Percentiles rank a stretch among this genome's conserved stretches.
Conservation (phyloP, 192 early-diverging fungal species). For the Anaeromyces robustus region DNA sequence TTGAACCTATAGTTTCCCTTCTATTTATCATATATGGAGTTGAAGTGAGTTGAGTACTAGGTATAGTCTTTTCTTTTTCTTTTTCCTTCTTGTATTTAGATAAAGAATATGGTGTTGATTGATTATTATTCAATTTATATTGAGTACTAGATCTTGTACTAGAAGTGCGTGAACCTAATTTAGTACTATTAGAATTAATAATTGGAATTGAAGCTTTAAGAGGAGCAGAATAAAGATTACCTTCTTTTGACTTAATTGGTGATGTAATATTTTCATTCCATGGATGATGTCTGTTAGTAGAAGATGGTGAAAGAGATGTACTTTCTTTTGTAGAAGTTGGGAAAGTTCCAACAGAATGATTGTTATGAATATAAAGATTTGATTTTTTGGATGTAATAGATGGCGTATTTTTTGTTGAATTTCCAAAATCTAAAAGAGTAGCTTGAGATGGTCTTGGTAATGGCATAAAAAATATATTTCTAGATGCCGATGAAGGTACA, state of each 20-base stretch:
- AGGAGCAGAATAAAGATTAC: neutral
- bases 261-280: neutral
- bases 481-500: neutral
- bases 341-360: neutral
- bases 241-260: neutral
- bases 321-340: neutral
- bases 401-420: neutral
- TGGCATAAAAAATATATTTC: neutral
- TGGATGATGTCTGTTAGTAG: neutral
- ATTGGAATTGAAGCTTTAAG: neutral
- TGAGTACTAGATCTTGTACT: neutral
- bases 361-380: neutral
- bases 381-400: neutral
- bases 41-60: neutral
- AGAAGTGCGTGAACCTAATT: neutral
- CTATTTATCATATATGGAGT: neutral
- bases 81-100: neutral
- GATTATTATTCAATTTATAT: neutral
- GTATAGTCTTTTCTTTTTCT: neutral
- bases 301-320: too few species aligned
- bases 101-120: neutral
- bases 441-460: neutral
- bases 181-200: neutral
- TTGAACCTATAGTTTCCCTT: neutral
- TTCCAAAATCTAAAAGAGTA: neutral